Evolutionary conservation across 139 green algal genomes (phyloP), one percentile per base, ranked within the genome.

Genomic region (Picochlorum sp.): DNA sequence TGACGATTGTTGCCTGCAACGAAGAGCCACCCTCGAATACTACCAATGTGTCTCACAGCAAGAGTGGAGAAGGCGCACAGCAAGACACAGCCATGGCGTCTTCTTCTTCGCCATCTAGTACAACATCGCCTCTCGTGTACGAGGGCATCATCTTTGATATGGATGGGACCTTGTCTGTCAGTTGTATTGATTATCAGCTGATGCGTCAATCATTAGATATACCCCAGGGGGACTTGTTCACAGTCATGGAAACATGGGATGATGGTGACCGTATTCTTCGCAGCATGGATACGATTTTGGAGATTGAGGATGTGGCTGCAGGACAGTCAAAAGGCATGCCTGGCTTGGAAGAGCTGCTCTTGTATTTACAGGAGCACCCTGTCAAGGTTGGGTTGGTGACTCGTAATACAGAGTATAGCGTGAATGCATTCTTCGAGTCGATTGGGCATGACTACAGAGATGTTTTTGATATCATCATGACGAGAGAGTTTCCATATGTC

Each of bases 181-280:
- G 57, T 0, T 79, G 84, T 67, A 90, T 90, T 10, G 76, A 86
- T 55, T 90, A 87, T 47, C 66, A 64, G 3, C 70, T 80, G 61
- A 90, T 90, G 84, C 64, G 84, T 0, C 16, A 69, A 31, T 31
- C 73, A 3, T 80, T 76, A 18, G 80, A 62, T 56, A 86, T 89
- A 37, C 74, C 83, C 4, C 28, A 78, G 11, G 84, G 84, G 15
- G 84, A 90, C 47, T 63, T 90, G 18, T 90, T 90, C 68, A 86
- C 81, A 1, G 79, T 84, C 23, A 85, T 90, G 76, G 84, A 90
- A 73, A 44, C 63, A 0, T 89, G 83, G 83, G 49, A 73, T 16
- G 69, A 83, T 13, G 58, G 66, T 16, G 50, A 72, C 21, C 47
- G 57, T 41, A 77, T 77, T 45, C 28, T 45, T 20, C 15, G 41